Evolutionary conservation across 805 yeast species (phyloP).

Genomic region (Myxozyma kluyveri): DNA sequence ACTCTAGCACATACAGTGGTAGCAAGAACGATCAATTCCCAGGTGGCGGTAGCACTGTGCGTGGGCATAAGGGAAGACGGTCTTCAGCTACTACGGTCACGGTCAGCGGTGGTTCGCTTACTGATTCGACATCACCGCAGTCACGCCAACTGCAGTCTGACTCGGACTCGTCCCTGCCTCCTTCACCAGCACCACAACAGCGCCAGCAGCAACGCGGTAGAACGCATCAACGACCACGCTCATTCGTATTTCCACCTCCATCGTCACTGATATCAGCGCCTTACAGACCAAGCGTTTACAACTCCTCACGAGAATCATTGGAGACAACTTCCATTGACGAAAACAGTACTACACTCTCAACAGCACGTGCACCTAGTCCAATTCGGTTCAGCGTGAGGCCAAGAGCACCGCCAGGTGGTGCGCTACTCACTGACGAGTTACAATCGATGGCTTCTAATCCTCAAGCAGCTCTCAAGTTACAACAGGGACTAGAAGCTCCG

Average conservation of each 20-base stretch:
- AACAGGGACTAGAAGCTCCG: constrained; percentile 1
- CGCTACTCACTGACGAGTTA: neutral
- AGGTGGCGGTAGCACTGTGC: neutral
- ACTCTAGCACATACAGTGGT: too few species aligned
- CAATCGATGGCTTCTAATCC: too few species aligned
- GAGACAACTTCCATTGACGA: constrained; percentile 27
- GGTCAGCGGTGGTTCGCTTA: too few species aligned
- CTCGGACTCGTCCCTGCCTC: neutral
- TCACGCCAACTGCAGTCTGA: too few species aligned
- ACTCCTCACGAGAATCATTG: constrained; percentile 18
- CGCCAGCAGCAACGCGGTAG: constrained; percentile 1
- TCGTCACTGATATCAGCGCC: constrained; percentile 11
- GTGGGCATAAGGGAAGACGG: neutral
- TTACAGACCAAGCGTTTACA: constrained; percentile 12
- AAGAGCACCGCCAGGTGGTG: neutral
- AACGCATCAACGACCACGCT: constrained; percentile 6
- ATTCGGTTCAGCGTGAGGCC: constrained; percentile 15
- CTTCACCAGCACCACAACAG: neutral
- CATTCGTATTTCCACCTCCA: constrained; percentile 21
- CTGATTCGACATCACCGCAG: neutral
- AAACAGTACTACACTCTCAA: constrained; percentile 13
- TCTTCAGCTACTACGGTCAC: neutral
- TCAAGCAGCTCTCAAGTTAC: too few species aligned
- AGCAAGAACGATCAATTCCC: too few species aligned
- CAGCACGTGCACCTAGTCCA: constrained; percentile 19